A percentile compares a stretch with the other conserved stretches of the same genome.
phyloP scores from a whole-genome alignment of 2,329 filamentous ascomycete species.

The Diaporthe citrichinensis region DNA sequence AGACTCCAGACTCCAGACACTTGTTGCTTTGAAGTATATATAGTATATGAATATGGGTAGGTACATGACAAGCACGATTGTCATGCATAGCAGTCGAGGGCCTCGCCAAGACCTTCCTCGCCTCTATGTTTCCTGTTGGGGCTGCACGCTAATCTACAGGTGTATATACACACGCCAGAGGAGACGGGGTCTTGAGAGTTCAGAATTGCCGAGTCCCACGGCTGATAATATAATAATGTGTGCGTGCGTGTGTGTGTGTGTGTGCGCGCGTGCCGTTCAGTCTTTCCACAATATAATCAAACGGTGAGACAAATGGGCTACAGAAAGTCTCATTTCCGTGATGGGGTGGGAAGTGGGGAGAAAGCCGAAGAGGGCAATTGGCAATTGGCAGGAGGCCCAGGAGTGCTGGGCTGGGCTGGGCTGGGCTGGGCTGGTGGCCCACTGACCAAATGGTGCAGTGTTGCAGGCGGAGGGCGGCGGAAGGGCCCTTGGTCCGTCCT shows the following conservation, averaged over 20 bases:
- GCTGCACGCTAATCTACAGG: neutral
- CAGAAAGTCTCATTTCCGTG: constrained; percentile 31
- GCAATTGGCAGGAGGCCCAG: neutral
- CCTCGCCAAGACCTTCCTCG: constrained; percentile 14
- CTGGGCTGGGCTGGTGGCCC: constrained; percentile 13
- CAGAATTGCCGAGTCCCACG: neutral
- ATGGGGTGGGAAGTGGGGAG: constrained; percentile 32
- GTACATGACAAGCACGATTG: neutral
- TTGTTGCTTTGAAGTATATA: constrained; percentile 7
- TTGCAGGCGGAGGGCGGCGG: constrained; percentile 16
- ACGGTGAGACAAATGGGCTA: constrained; percentile 26
- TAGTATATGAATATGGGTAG: neutral
- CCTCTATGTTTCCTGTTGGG: neutral
- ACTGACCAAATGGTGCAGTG: neutral
- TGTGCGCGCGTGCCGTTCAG: neutral
- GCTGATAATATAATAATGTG: neutral
- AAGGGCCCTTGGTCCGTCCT: constrained; percentile 15
- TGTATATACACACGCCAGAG: neutral
- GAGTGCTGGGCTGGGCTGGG: constrained; percentile 17
- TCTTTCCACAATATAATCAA: constrained; percentile 14
- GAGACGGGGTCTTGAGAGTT: neutral
- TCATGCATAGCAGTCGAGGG: neutral
- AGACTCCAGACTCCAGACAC: neutral
- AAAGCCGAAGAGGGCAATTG: constrained; percentile 25
- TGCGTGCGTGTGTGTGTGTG: neutral